Percentiles rank a stretch among this genome's conserved stretches.
These are phyloP conservation scores for Botryobasidium botryosum DNA, from an alignment of 768 basidiomycete species.

Conservation along the genomic window DNA sequence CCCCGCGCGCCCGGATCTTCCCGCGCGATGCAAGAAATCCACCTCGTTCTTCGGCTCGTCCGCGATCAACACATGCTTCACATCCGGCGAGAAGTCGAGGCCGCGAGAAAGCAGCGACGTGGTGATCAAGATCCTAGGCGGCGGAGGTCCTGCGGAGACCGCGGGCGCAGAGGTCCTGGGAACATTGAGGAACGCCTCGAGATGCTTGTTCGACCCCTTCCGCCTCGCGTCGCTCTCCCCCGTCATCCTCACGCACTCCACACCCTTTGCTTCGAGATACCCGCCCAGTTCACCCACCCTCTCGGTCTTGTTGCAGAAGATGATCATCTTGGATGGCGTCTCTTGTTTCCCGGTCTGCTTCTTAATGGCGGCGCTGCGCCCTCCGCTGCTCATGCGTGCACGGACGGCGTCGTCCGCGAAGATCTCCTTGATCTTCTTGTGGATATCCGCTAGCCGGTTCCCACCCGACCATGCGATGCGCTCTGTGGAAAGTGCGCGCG, in stretches of 20 bases:
- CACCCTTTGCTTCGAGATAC: slow-evolving; percentile 41
- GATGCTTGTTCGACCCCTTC: slow-evolving; percentile 55
- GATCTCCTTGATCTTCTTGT: slow-evolving; percentile 49
- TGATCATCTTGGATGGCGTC: slow-evolving; percentile 32
- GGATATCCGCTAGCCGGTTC: slow-evolving; percentile 66
- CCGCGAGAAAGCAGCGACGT: slow-evolving; percentile 85
- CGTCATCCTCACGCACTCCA: slow-evolving; percentile 39
- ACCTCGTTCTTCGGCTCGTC: slow-evolving; percentile 82
- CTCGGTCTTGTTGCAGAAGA: slow-evolving; percentile 67
- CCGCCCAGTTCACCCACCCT: slow-evolving; percentile 46
- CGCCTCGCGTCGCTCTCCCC: slow-evolving; percentile 39
- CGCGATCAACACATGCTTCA: slow-evolving; percentile 71
- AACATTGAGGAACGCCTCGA: slow-evolving; percentile 51
- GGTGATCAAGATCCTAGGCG: slow-evolving; percentile 36
- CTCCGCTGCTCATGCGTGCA: neutral
- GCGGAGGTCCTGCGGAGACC: neutral
- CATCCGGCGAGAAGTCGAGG: slow-evolving; percentile 64
- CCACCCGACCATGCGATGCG: slow-evolving; percentile 64
- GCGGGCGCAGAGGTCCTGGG: neutral
- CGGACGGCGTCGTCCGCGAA: slow-evolving; percentile 35
- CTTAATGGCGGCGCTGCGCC: no score
- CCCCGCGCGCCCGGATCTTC: slow-evolving; percentile 38
- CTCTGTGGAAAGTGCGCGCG: slow-evolving; percentile 48
- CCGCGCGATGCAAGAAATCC: slow-evolving; percentile 86
- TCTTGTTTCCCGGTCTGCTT: neutral